These are phyloP conservation scores for Auriscalpium vulgare DNA, from an alignment of 768 basidiomycete genomes.

Conservation along the genomic window DNA sequence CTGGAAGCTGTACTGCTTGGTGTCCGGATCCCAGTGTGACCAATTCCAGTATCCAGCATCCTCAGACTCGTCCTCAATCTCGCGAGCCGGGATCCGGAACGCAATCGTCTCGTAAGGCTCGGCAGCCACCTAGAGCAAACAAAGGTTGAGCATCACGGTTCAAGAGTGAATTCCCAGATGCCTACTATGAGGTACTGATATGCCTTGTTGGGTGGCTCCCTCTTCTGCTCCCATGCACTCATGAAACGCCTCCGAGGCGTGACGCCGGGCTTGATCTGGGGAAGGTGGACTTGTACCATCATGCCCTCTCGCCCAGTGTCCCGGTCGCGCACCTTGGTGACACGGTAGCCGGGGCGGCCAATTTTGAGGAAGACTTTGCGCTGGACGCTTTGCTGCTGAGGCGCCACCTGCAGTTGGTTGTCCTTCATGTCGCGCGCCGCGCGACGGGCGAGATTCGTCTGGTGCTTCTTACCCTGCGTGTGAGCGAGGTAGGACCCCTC, in stretches of 20 bases:
- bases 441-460: constrained; percentile 94
- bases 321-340: constrained; percentile 91
- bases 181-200: constrained; percentile 96
- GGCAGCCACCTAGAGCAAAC: constrained; percentile 73
- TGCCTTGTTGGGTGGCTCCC: constrained; percentile 90
- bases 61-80: constrained; percentile 92
- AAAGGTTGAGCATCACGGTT: constrained; percentile 21
- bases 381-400: constrained; percentile 69
- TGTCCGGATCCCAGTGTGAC: constrained; percentile 99
- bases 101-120: constrained; percentile 99
- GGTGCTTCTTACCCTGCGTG: constrained; percentile 99
- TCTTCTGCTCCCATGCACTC: constrained; percentile 96
- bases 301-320: constrained; percentile 91
- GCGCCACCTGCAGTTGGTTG: constrained; percentile 82
- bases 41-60: constrained; percentile 92
- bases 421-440: constrained; percentile 98
- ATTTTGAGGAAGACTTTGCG: constrained; percentile 97
- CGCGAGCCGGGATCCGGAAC: constrained; percentile 95
- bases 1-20: constrained; percentile 96
- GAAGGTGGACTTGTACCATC: constrained; percentile 95
- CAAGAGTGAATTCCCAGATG: constrained; percentile 13
- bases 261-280: constrained; percentile 85
- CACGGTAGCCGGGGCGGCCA: constrained; percentile 89
- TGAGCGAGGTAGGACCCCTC: constrained; percentile 99
- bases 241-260: constrained; percentile 86